Base-by-base conservation (phyloP, 1,284 basidiomycete species). In the Trichosporon coremiiforme region DNA sequence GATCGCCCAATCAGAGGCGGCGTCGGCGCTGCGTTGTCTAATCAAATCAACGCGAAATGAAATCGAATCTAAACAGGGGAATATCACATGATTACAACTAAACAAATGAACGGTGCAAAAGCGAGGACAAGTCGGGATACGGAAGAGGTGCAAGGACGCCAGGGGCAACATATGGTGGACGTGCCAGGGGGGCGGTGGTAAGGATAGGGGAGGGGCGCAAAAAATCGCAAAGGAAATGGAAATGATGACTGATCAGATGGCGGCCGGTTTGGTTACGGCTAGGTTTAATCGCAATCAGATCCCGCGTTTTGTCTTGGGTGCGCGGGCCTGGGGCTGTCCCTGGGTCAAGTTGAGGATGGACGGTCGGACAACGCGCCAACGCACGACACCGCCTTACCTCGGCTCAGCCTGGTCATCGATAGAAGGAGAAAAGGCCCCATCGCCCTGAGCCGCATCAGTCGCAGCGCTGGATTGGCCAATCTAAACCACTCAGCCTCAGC, bases 401-500 rank as follows among this genome's bases (percentile, higher is more conserved):
- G 57, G 57, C 57, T 60, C 29, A 35, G 29, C 13, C 29, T 45
- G 41, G 41, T 4, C 4, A n/a, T 25, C 47, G 47, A 53, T 53
- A 53, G 47, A 53, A 53, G 47, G 47, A 22, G 47, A 55, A 60
- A 60, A 60, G 57, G 57, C 57, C 57, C 57, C 57, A 60, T 60
- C 57, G 57, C 57, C 57, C 57, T 60, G 57, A 60, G 57, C 29
- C 31, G 47, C 47, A 53, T 53, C 47, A 22, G 47, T 53, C 29
- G 57, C 29, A 20, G 47, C 47, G 47, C 47, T 17, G 47, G 47
- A 53, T 53, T 60, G 57, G 31, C 57, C 57, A 60, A 60, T 60
- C 57, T 60, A 33, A 33, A 17, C 57, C 15, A n/a, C n/a, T n/a
- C n/a, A n/a, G n/a, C n/a, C n/a, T n/a, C n/a, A 60, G 57, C 17